phyloP scores from a whole-genome alignment of 139 green algal genomes.

The Chlamydomonas applanata region DNA sequence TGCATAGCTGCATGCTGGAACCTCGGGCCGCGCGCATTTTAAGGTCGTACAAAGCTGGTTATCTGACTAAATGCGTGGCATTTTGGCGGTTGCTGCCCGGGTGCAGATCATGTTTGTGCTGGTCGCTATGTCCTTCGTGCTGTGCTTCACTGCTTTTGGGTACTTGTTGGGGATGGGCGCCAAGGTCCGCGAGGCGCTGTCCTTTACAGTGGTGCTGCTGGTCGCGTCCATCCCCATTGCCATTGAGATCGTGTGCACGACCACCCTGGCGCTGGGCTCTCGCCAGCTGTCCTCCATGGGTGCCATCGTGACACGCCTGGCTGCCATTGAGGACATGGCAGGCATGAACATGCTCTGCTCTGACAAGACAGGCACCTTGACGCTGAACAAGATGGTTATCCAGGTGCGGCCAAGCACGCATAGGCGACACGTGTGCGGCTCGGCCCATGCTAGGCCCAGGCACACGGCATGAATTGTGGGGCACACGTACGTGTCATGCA shows the following conservation, averaged over 20 bases:
- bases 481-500: no score
- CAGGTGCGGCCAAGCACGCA: not conserved
- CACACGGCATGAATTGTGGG: no score
- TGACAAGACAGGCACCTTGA: constrained; percentile 88
- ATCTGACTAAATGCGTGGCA: not conserved
- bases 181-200: constrained; percentile 55
- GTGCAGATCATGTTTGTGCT: constrained; percentile 74
- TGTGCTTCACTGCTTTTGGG: constrained; percentile 64
- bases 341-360: constrained; percentile 92
- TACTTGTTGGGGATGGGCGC: constrained; percentile 60
- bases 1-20: no score
- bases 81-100: not conserved
- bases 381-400: constrained; percentile 89
- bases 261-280: constrained; percentile 80
- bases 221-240: constrained; percentile 76
- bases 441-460: no score
- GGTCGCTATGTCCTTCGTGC: constrained; percentile 58
- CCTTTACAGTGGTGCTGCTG: constrained; percentile 80
- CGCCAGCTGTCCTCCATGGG: constrained; percentile 52
- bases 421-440: no score
- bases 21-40: no score
- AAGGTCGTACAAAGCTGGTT: no score
- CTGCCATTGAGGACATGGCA: constrained; percentile 87
- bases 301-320: constrained; percentile 82
- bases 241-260: constrained; percentile 79